Evolutionary conservation across 192 early-diverging fungal genomes (phyloP).

Genomic region (Coemansia sp.): DNA sequence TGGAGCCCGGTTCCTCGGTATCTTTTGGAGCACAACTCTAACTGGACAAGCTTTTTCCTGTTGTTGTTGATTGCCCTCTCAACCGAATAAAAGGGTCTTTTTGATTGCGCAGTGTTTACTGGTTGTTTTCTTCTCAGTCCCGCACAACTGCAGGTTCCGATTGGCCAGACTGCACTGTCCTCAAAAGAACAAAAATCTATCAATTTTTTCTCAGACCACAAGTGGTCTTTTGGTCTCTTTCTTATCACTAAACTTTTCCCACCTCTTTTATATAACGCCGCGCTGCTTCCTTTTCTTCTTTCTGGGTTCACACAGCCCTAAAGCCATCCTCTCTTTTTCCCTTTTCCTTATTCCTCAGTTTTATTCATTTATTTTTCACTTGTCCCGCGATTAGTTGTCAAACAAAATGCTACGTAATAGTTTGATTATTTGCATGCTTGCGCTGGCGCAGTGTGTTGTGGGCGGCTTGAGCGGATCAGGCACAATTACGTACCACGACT

Average conservation of each 20-base stretch:
- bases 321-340: neutral
- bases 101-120: neutral
- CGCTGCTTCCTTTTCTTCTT: neutral
- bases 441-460: neutral
- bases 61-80: neutral
- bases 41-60: neutral
- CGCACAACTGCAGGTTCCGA: neutral
- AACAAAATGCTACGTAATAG: neutral
- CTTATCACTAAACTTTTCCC: neutral
- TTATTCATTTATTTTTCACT: neutral
- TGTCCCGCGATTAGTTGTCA: neutral
- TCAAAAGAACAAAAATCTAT: neutral
- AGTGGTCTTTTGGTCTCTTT: neutral
- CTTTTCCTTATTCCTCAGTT: neutral
- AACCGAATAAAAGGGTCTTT: neutral
- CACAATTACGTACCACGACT: constrained; percentile 53
- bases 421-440: neutral
- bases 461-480: constrained; percentile 40
- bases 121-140: neutral
- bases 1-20: no score
- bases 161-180: neutral
- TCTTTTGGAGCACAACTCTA: neutral
- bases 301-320: neutral
- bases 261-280: neutral
- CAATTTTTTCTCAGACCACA: neutral